Percentiles rank a stretch among this genome's conserved stretches.
These are phyloP conservation scores for Begonia peltatifolia DNA, from an alignment of 306 rosid species.

Conservation along the genomic window DNA sequence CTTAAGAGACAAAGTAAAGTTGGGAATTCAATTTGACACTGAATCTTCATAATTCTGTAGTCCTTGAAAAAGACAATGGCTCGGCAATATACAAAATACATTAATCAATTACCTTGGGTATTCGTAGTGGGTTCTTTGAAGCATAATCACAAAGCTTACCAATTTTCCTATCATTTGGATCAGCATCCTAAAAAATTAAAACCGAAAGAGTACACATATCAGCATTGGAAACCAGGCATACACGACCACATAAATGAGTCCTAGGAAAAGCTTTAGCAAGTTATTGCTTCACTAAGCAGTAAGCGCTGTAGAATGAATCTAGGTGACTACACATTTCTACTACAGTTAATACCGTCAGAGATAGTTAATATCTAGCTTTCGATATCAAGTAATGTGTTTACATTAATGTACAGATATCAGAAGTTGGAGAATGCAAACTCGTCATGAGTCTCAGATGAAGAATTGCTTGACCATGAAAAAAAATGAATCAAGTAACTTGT, in stretches of 20 bases:
- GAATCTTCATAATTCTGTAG: not conserved
- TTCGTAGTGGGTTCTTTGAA: conserved; percentile 37
- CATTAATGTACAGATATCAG: no score
- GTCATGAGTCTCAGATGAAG: not conserved
- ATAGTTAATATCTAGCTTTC: not conserved
- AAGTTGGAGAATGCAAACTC: no score
- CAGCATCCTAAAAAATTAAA: conserved; percentile 25
- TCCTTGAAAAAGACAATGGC: not conserved
- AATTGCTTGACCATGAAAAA: not conserved
- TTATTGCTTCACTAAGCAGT: not conserved
- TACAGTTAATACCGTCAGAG: no score
- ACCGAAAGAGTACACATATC: conserved; percentile 7
- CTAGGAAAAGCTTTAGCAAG: not conserved
- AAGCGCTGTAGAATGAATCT: not conserved
- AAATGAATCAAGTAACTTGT: not conserved
- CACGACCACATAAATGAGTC: not conserved
- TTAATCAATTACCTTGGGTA: conserved; percentile 30
- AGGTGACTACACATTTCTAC: not conserved
- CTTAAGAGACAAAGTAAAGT: not conserved
- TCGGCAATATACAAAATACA: not conserved
- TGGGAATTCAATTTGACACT: not conserved
- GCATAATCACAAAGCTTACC: conserved; percentile 46
- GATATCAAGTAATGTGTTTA: no score
- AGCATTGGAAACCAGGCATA: no score
- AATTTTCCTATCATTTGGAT: conserved; percentile 39